Percentiles rank a stretch among this genome's conserved stretches.
Evolutionary conservation across 176 grass and related monocot genomes (phyloP).

Genomic region (Carex littledalei): DNA sequence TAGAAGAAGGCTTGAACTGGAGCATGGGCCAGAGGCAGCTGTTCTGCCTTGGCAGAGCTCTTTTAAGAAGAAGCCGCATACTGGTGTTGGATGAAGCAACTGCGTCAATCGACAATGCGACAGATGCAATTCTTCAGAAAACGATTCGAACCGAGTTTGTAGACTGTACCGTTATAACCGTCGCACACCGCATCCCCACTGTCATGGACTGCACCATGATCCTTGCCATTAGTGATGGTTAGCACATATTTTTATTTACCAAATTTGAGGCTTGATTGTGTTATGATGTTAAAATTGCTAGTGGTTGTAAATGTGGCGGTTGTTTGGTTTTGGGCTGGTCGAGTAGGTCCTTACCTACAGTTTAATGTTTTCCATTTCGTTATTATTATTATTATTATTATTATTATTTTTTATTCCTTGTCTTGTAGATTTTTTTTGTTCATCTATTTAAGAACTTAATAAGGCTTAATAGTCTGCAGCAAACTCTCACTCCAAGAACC

Average conservation of each 20-base stretch:
- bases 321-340: not conserved
- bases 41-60: slow-evolving; percentile 77
- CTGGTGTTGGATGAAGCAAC: slow-evolving; percentile 90
- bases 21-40: slow-evolving; percentile 97
- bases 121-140: slow-evolving; percentile 84
- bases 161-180: slow-evolving; percentile 75
- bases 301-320: not conserved
- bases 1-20: slow-evolving; percentile 87
- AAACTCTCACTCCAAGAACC: not conserved
- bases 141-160: slow-evolving; percentile 71
- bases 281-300: not conserved
- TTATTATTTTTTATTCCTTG: not conserved
- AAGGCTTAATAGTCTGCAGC: not conserved
- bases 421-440: not conserved
- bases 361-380: not conserved
- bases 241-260: not conserved
- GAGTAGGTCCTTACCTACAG: not conserved
- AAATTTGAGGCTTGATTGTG: not conserved
- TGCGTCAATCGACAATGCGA: slow-evolving; percentile 79
- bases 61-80: slow-evolving; percentile 59
- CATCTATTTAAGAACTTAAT: not conserved
- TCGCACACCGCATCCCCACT: slow-evolving; percentile 81
- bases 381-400: too few relatives aligned
- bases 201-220: slow-evolving; percentile 81
- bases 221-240: slow-evolving; percentile 78